Conservation (phyloP, 257 asterid species). For the Schizonepeta tenuifolia region DNA sequence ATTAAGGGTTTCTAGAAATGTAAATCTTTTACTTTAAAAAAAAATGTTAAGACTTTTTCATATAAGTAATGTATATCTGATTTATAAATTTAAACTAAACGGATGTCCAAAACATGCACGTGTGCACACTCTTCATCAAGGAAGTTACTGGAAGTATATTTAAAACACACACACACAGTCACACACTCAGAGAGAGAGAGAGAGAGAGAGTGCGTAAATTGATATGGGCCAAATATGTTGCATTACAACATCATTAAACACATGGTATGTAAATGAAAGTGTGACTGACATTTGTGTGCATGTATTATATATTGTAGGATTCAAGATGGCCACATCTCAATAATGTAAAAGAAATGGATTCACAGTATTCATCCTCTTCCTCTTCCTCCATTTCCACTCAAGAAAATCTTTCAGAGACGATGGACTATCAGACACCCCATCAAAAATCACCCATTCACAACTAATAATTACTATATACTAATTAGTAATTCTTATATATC, state of each 20-base stretch:
- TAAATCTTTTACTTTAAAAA: too few relatives aligned
- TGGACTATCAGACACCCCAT: conserved; percentile 46
- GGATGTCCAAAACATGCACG: too few relatives aligned
- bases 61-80: too few relatives aligned
- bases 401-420: conserved; percentile 31
- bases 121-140: too few relatives aligned
- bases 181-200: too few relatives aligned
- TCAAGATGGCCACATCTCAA: conserved; percentile 27
- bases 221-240: too few relatives aligned
- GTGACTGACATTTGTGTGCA: neutral
- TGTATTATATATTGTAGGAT: conserved; percentile 31
- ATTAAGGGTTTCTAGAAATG: neutral
- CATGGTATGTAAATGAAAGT: neutral
- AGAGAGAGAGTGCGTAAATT: too few relatives aligned
- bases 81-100: too few relatives aligned
- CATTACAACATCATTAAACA: neutral
- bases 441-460: conserved; percentile 51
- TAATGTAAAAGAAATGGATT: conserved; percentile 21
- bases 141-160: too few relatives aligned
- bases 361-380: too few relatives aligned
- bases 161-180: too few relatives aligned
- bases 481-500: neutral
- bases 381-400: conserved; percentile 21
- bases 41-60: too few relatives aligned
- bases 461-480: conserved; percentile 20